Base-by-base conservation (phyloP, 495 filamentous ascomycete species). In the Xylaria castorea region DNA sequence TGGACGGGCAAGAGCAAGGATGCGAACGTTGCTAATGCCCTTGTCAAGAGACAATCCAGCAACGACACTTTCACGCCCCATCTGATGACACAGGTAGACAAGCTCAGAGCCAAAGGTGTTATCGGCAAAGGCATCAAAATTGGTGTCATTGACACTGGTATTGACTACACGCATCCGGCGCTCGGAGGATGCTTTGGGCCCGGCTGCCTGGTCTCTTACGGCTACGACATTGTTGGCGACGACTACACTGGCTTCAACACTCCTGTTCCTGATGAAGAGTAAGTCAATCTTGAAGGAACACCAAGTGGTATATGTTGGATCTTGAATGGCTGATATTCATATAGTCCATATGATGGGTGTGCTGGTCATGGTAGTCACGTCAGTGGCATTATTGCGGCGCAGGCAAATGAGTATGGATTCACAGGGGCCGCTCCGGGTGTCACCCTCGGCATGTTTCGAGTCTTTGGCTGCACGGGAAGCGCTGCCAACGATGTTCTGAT, bases 101-200 rank as follows among this genome's bases (percentile, higher is more conserved):
- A 82, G 80, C 81, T 87, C 67, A 80, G 76, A 48, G 82, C 82
- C 44, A 74, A 82, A 36, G 85, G 83, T 7, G 72, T 81, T 67
- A 83, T 76, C 7, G 85, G 85, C 12, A 80, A 81, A 73, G 84
- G 83, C 58, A 77, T 87, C 78, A 86, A 85, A 74, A 79, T 87
- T 68, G 85, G 73, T 34, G 78, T 87, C 20, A 80, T 87, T 40
- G 85, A 87, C 71, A 85, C 83, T 1, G 85, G 85, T 60, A 84
- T 86, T 73, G 88, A 90, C 74, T 90, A 88, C 73, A 84, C 74
- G 0, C 88, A 90, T 67, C 87, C 88, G 5, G 87, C 87, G 11
- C 83, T 90, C 5, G 88, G 88, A 32, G 88, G 88, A 64, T 89
- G 87, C 69, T 86, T 89, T 74, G 78, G 87, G 6, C 71, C 80